Percentiles rank a stretch among this genome's conserved stretches.
Conservation (phyloP, 768 basidiomycete species). For the Candolleomyces efflorescens region DNA sequence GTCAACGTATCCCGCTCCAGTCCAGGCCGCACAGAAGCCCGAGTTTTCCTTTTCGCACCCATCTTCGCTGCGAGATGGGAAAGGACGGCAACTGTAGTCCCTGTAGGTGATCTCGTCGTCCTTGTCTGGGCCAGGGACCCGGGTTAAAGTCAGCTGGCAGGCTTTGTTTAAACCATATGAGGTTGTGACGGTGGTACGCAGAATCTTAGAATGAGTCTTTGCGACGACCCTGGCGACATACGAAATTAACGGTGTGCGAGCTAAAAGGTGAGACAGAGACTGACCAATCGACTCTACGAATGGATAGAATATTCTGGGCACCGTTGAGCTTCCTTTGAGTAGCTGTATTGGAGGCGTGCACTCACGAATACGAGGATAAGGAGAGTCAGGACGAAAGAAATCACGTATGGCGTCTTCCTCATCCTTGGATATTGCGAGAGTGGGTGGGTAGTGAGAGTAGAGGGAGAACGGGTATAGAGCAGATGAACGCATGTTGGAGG, state of each 20-base stretch:
- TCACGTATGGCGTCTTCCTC: constrained; percentile 66
- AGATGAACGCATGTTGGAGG: not conserved
- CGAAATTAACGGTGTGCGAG: constrained; percentile 1
- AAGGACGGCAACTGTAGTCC: constrained; percentile 58
- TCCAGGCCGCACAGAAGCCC: constrained; percentile 64
- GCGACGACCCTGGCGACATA: constrained; percentile 39
- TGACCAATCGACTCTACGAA: constrained; percentile 62
- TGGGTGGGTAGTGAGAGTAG: not conserved
- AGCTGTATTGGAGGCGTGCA: not conserved
- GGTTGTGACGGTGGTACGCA: constrained; percentile 43
- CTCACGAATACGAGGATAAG: constrained; percentile 51
- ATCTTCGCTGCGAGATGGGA: constrained; percentile 53
- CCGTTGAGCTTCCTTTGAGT: not conserved
- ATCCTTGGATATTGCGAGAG: constrained; percentile 17
- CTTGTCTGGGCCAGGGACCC: constrained; percentile 47
- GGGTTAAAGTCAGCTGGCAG: constrained; percentile 50
- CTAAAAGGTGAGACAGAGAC: constrained; percentile 8
- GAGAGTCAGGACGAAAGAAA: constrained; percentile 56
- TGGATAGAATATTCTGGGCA: constrained; percentile 52
- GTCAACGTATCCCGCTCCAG: constrained; percentile 62
- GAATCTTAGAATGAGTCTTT: constrained; percentile 33
- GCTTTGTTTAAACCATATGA: constrained; percentile 56
- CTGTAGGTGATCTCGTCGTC: constrained; percentile 45
- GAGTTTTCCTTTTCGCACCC: constrained; percentile 49
- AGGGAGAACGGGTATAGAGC: not conserved